A percentile compares a stretch with the other conserved stretches of the same genome.
These are phyloP conservation scores for Cruciata laevipes DNA, from an alignment of 257 asterid genomes.

Conservation along the genomic window DNA sequence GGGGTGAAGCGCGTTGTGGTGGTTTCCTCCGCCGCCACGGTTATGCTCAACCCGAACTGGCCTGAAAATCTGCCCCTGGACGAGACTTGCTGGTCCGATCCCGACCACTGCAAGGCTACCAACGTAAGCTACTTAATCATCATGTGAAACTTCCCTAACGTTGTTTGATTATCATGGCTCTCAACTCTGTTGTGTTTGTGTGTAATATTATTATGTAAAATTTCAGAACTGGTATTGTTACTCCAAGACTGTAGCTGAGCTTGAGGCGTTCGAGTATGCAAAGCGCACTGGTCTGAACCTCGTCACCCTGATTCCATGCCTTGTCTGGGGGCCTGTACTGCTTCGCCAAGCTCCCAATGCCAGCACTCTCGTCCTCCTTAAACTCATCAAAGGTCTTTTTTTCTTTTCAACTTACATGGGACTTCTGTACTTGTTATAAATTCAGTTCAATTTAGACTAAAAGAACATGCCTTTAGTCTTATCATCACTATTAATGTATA, in stretches of 20 bases:
- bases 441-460: too few relatives aligned
- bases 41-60: slow-evolving; percentile 50
- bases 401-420: too few relatives aligned
- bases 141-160: too few relatives aligned
- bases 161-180: too few relatives aligned
- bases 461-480: too few relatives aligned
- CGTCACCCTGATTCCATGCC: slow-evolving; percentile 51
- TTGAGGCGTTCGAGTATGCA: slow-evolving; percentile 56
- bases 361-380: slow-evolving; percentile 51
- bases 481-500: too few relatives aligned
- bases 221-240: slow-evolving; percentile 71
- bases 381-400: slow-evolving; percentile 52
- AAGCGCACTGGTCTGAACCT: slow-evolving; percentile 46
- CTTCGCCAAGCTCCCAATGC: slow-evolving; percentile 47
- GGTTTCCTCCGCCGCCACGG: slow-evolving; percentile 62
- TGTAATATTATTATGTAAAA: too few relatives aligned
- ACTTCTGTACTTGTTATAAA: too few relatives aligned
- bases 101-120: slow-evolving; percentile 57
- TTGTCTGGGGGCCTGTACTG: slow-evolving; percentile 61
- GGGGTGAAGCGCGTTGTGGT: slow-evolving; percentile 49
- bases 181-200: not conserved
- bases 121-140: slow-evolving; percentile 39
- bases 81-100: slow-evolving; percentile 82
- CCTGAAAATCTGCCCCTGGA: slow-evolving; percentile 44
- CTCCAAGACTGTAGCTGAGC: slow-evolving; percentile 72